Base-by-base conservation (phyloP, 2,329 filamentous ascomycete species). In the Colletotrichum graminicola region DNA sequence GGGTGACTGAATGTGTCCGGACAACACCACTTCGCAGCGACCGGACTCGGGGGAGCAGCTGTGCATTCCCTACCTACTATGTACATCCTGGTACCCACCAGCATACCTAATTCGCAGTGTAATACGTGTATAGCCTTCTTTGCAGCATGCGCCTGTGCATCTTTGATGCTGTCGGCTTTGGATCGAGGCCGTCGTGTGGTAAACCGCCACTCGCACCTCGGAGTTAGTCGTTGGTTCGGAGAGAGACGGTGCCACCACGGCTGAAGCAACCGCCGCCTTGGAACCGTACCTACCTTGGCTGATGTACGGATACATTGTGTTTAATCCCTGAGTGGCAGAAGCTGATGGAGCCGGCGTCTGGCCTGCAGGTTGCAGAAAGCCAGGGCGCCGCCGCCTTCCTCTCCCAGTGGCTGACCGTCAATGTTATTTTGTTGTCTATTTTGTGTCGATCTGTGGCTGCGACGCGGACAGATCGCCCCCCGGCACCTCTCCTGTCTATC, bases 381-480 rank as follows among this genome's bases (percentile, higher is more conserved):
- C 12, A 21, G 34, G 21, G 32, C 67, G 39, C 51, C 67, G 39
- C 51, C 57, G 64, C 29, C 39, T 45, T 57, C 57, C 43, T 56
- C 54, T 26, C 47, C 45, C 36, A 26, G 67, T 67, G 56, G 56
- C 63, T 67, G 49, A 51, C n/a, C 54, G 34, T 57, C 34, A 47
- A 29, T 47, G 45, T 45, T 47, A 2, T 47, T 29, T 29, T 29
- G 4, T 29, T 29, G 29, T 4, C 29, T 4, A 29, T 29, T 29
- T 41, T 21, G 47, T 34, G 45, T 57, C 32, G 23, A 52, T 62
- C 62, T 32, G 49, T 68, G 65, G 69, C 69, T 71, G 65, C 59
- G 47, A 68, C 45, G 54, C 21, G 54, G n/a, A 26, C 34, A 21
- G 21, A 23, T 56, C 54, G 32, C 36, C 36, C 5, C 36, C 36